Conservation (phyloP, 129 eudicot genomes). For the Pittosporum tobira region DNA sequence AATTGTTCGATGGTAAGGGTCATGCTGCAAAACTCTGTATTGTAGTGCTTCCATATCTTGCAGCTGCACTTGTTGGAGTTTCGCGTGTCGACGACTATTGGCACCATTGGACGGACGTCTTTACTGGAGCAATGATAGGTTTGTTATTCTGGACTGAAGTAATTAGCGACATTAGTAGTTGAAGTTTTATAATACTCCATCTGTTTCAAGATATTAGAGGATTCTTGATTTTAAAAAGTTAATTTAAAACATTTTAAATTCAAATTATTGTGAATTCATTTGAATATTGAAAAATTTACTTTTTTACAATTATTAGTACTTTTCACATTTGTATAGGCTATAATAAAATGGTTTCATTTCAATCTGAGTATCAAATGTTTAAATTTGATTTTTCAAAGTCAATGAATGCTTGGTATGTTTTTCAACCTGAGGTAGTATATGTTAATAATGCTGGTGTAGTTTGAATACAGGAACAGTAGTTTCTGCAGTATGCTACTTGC, state of each 20-base stretch:
- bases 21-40: slow-evolving; percentile 44
- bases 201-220: no score
- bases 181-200: no score
- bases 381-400: no score
- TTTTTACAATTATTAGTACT: neutral
- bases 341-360: neutral
- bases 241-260: no score
- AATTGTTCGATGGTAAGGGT: slow-evolving; percentile 37
- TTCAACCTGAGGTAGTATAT: no score
- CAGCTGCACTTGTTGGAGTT: slow-evolving; percentile 46
- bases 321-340: no score
- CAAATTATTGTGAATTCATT: no score
- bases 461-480: slow-evolving; percentile 27
- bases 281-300: no score
- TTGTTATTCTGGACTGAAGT: neutral
- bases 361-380: no score
- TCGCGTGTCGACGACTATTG: slow-evolving; percentile 68
- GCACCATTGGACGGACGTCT: slow-evolving; percentile 66
- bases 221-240: no score
- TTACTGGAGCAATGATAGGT: slow-evolving; percentile 52
- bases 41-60: slow-evolving; percentile 43
- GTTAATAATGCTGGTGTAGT: neutral
- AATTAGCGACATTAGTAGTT: no score
- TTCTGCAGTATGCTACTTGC: slow-evolving; percentile 42
- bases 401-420: no score